Conservation (phyloP, 2,329 filamentous ascomycete species). For the Cladophialophora psammophila region DNA sequence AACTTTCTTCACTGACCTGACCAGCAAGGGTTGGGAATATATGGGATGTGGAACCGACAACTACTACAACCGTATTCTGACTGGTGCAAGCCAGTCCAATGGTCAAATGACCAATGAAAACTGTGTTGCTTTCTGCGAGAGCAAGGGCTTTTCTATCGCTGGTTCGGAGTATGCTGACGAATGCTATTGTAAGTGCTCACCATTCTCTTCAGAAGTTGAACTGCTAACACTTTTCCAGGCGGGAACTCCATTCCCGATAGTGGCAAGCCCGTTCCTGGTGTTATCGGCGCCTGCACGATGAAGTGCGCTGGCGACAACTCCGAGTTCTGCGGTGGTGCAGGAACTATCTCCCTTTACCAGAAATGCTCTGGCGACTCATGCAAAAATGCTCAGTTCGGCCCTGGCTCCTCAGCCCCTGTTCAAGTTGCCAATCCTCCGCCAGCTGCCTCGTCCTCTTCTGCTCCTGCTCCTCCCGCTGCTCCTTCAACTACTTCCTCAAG, state of each 20-base stretch:
- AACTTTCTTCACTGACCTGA: slow-evolving; percentile 56
- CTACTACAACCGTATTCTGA: slow-evolving; percentile 48
- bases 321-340: slow-evolving; percentile 42
- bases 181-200: slow-evolving; percentile 38
- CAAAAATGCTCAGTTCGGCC: slow-evolving; percentile 33
- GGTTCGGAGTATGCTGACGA: slow-evolving; percentile 44
- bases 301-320: slow-evolving; percentile 40
- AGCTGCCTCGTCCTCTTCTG: slow-evolving; percentile 10
- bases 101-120: slow-evolving; percentile 41
- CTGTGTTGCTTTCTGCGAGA: slow-evolving; percentile 45
- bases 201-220: neutral
- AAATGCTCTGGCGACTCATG: slow-evolving; percentile 40
- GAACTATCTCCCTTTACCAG: slow-evolving; percentile 41
- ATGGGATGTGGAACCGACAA: slow-evolving; percentile 67
- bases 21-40: slow-evolving; percentile 62
- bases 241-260: slow-evolving; percentile 37
- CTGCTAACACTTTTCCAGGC: slow-evolving; percentile 25
- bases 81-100: slow-evolving; percentile 38
- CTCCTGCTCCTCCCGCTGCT: slow-evolving; percentile 15
- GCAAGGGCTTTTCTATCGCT: slow-evolving; percentile 45
- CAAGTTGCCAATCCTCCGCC: slow-evolving; percentile 21
- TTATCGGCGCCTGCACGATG: slow-evolving; percentile 42
- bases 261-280: slow-evolving; percentile 40
- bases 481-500: slow-evolving; percentile 16
- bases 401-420: slow-evolving; percentile 10